Conservation (phyloP, 176 grass and related monocot genomes). For the Hyparrhenia diplandra region DNA sequence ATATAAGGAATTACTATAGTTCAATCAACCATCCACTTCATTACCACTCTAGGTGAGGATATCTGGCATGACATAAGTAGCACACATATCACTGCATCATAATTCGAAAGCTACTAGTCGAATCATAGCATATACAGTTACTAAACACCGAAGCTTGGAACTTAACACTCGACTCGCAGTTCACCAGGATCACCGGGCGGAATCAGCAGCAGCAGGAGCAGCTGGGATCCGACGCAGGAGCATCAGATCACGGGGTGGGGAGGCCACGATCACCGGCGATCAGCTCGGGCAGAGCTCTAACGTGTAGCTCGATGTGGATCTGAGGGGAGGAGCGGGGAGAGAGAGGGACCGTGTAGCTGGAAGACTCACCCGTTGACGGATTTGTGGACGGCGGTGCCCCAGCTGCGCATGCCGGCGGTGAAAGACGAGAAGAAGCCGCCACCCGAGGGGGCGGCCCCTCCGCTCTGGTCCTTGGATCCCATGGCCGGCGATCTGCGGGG, state of each 20-base stretch:
- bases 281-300: background rate
- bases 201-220: background rate
- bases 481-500: constrained; percentile 47
- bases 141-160: constrained; percentile 20
- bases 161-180: background rate
- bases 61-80: background rate
- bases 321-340: background rate
- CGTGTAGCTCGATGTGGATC: constrained; percentile 30
- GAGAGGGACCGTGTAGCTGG: background rate
- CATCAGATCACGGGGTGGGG: constrained; percentile 25
- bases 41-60: background rate
- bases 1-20: background rate
- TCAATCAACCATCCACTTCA: background rate
- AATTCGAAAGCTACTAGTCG: background rate
- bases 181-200: background rate
- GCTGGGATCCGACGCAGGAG: constrained; percentile 22
- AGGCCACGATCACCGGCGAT: constrained; percentile 8
- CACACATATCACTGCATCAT: background rate
- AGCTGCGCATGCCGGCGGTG: constrained; percentile 51
- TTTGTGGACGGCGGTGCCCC: constrained; percentile 68
- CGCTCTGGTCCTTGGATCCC: constrained; percentile 72
- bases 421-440: constrained; percentile 59
- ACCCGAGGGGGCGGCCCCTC: constrained; percentile 28
- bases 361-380: constrained; percentile 89
- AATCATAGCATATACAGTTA: background rate